phyloP scores from a whole-genome alignment of 257 asterid species.

The Scutellaria baicalensis region DNA sequence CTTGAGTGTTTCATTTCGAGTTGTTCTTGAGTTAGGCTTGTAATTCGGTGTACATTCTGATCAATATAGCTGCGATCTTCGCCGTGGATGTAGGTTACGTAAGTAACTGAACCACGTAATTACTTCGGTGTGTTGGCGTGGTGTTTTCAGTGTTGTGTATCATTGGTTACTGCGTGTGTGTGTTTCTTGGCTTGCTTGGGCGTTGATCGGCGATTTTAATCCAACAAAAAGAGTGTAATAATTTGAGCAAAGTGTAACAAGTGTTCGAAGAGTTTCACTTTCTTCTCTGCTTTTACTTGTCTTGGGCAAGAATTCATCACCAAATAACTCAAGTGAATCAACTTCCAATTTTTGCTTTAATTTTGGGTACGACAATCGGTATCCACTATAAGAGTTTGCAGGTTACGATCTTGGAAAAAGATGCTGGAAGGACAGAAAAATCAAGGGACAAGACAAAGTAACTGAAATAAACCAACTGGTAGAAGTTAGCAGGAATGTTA shows the following conservation, averaged over 20 bases:
- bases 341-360: constrained; percentile 13
- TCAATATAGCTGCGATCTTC: too few relatives aligned
- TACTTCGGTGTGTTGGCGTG: too few relatives aligned
- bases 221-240: too few relatives aligned
- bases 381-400: constrained; percentile 21
- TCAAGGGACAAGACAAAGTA: constrained; percentile 10
- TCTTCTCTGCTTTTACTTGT: neutral
- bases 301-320: constrained; percentile 19
- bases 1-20: too few relatives aligned
- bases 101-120: too few relatives aligned
- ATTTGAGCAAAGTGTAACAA: constrained; percentile 9
- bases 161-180: too few relatives aligned
- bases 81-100: too few relatives aligned
- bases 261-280: constrained; percentile 17
- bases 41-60: too few relatives aligned
- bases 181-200: too few relatives aligned
- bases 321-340: constrained; percentile 26
- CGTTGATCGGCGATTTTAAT: too few relatives aligned
- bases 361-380: neutral
- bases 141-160: too few relatives aligned
- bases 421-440: constrained; percentile 13
- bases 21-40: too few relatives aligned
- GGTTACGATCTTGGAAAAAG: constrained; percentile 12
- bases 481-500: constrained; percentile 11
- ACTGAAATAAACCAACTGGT: constrained; percentile 23